Evolutionary conservation across 2,329 filamentous ascomycete species (phyloP).

Genomic region (Cladosporium oxysporum): DNA sequence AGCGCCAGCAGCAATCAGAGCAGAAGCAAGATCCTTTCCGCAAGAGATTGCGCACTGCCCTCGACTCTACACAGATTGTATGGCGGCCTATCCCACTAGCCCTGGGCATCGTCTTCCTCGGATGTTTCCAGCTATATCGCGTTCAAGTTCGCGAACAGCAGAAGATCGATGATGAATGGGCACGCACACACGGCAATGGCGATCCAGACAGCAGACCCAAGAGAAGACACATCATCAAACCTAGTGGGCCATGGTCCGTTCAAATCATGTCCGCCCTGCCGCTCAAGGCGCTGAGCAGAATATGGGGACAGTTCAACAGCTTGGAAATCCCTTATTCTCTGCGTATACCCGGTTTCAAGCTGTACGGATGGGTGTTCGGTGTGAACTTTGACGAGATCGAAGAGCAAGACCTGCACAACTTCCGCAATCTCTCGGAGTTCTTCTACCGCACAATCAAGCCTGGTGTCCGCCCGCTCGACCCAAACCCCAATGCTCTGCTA

Average conservation of each 20-base stretch:
- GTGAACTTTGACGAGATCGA: constrained; percentile 82
- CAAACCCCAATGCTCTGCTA: constrained; percentile 75
- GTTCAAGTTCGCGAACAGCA: constrained; percentile 57
- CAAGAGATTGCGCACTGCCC: constrained; percentile 10
- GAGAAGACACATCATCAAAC: constrained; percentile 66
- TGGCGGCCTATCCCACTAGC: constrained; percentile 92
- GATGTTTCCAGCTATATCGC: constrained; percentile 80
- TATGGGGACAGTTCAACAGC: constrained; percentile 93
- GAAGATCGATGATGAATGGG: constrained; percentile 47
- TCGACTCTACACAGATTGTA: constrained; percentile 26
- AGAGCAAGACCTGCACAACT: constrained; percentile 84
- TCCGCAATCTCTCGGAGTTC: constrained; percentile 91
- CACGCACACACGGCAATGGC: constrained; percentile 26
- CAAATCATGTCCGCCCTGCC: constrained; percentile 92
- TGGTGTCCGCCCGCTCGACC: constrained; percentile 79
- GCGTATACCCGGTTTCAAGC: constrained; percentile 83
- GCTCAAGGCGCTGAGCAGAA: constrained; percentile 81
- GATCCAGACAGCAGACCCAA: constrained; percentile 52
- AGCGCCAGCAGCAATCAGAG: constrained; percentile 5
- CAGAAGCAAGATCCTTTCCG: constrained; percentile 13
- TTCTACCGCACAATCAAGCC: constrained; percentile 96
- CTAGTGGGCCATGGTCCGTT: constrained; percentile 88
- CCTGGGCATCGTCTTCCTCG: constrained; percentile 81
- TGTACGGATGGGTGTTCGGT: constrained; percentile 90
- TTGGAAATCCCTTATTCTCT: constrained; percentile 84